A percentile compares a stretch with the other conserved stretches of the same genome.
These are phyloP conservation scores for Brettanomyces custersianus DNA, from an alignment of 805 yeast species.

Conservation along the genomic window DNA sequence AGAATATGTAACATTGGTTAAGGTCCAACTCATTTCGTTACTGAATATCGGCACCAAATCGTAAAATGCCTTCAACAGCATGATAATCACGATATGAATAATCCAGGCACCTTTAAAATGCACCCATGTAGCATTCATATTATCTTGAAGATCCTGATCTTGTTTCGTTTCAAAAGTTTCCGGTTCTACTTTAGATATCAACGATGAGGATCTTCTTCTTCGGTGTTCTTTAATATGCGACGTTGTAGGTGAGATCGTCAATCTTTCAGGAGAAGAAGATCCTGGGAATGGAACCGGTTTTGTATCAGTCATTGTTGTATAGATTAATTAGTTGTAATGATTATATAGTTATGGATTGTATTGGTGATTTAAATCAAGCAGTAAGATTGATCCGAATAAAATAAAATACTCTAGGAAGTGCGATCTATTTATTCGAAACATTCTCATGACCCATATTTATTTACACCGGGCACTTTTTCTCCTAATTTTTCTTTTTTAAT, in stretches of 20 bases:
- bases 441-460: too few species aligned
- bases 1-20: conserved; percentile 84
- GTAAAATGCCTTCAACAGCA: conserved; percentile 64
- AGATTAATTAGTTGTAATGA: too few species aligned
- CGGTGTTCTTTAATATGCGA: conserved; percentile 27
- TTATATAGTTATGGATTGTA: too few species aligned
- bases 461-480: too few species aligned
- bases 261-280: conserved; percentile 25
- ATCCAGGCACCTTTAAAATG: conserved; percentile 95
- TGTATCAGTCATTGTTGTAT: conserved; percentile 9
- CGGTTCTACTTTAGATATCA: conserved; percentile 87
- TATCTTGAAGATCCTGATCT: conserved; percentile 83
- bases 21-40: conserved; percentile 84
- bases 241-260: conserved; percentile 26
- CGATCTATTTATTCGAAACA: too few species aligned
- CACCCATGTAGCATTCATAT: conserved; percentile 94
- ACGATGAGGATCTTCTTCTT: conserved; percentile 73
- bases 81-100: conserved; percentile 77
- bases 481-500: too few species aligned
- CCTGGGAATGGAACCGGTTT: conserved; percentile 24
- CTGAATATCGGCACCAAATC: conserved; percentile 75
- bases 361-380: too few species aligned
- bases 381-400: too few species aligned
- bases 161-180: conserved; percentile 87
- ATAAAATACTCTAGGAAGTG: too few species aligned